Base-by-base conservation (phyloP, 192 early-diverging fungal genomes). In the Coemansia sp. region DNA sequence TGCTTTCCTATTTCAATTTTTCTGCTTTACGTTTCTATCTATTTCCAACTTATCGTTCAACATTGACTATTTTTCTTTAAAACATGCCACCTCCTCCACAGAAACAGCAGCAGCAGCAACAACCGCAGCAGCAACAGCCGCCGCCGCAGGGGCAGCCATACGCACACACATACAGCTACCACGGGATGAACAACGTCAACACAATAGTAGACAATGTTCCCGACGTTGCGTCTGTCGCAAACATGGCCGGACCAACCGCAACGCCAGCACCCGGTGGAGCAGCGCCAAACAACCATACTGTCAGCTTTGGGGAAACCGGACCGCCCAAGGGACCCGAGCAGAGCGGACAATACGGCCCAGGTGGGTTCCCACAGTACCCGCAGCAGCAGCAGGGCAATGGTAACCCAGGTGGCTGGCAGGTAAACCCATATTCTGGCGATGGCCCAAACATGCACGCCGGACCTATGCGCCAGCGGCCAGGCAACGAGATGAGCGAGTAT, bases 121-220 rank as follows among this genome's bases (percentile, higher is more conserved):
- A 30, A 7, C 27, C 2, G 7, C 27, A 30, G 7, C 54, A 56
- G 21, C 58, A 17, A 40, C 39, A 53, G 39, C 47, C 34, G 11
- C 55, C 25, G 25, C 45, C 38, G 24, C 6, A 37, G 13, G 46
- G 15, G 9, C 39, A 30, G 45, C 48, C 59, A 3, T 62, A 63
- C 27, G 21, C 53, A 15, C 50, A 59, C 27, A 76, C 65, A 56
- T 76, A 76, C 21, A 70, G 63, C 54, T 70, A 51, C 44, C 64
- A 67, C 22, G 73, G 73, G 11, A 70, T 76, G 73, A 44, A 66
- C 10, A 58, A 76, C 43, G 46, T 76, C 23, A 54, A 59, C 46
- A 62, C 25, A 17, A 65, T 56, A 17, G 21, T 8, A 19, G 71
- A 64, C 6, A 30, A 40, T 11, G 42, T 67, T 19, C 64, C 69